Evolutionary conservation across 768 basidiomycete genomes (phyloP).

Genomic region (Mycena kentingensis): DNA sequence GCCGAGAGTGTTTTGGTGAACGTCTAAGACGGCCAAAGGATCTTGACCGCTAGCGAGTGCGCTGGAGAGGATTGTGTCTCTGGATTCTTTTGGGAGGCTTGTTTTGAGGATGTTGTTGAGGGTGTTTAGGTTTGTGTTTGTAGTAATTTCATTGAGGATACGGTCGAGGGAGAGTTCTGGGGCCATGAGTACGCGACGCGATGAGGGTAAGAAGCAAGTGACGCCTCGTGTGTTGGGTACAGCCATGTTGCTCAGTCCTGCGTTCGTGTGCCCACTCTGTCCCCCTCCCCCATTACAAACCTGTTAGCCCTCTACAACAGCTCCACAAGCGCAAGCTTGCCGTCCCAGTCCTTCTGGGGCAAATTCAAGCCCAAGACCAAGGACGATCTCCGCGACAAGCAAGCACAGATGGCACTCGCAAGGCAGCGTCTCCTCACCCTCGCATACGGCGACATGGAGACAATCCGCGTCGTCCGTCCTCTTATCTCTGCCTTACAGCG

Average conservation of each 20-base stretch:
- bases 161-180: slow-evolving; percentile 36
- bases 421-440: slow-evolving; percentile 80
- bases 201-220: slow-evolving; percentile 17
- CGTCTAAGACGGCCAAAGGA: slow-evolving; percentile 61
- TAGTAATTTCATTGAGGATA: slow-evolving; percentile 50
- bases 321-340: slow-evolving; percentile 63
- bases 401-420: slow-evolving; percentile 66
- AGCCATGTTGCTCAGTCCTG: slow-evolving; percentile 79
- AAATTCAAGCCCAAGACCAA: slow-evolving; percentile 76
- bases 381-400: slow-evolving; percentile 60
- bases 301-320: slow-evolving; percentile 48
- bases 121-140: slow-evolving; percentile 35
- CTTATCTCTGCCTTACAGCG: too few relatives aligned
- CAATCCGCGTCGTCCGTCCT: slow-evolving; percentile 63
- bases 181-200: slow-evolving; percentile 25
- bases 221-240: slow-evolving; percentile 26
- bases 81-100: slow-evolving; percentile 55
- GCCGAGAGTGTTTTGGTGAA: slow-evolving; percentile 59
- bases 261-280: slow-evolving; percentile 51
- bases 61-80: slow-evolving; percentile 58
- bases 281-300: slow-evolving; percentile 32
- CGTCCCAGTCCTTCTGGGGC: slow-evolving; percentile 57
- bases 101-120: slow-evolving; percentile 49
- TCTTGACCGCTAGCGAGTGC: slow-evolving; percentile 62
- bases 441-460: slow-evolving; percentile 84